Evolutionary conservation across 1,139 yeast species (phyloP).

Genomic region (Pneumocystis canis): DNA sequence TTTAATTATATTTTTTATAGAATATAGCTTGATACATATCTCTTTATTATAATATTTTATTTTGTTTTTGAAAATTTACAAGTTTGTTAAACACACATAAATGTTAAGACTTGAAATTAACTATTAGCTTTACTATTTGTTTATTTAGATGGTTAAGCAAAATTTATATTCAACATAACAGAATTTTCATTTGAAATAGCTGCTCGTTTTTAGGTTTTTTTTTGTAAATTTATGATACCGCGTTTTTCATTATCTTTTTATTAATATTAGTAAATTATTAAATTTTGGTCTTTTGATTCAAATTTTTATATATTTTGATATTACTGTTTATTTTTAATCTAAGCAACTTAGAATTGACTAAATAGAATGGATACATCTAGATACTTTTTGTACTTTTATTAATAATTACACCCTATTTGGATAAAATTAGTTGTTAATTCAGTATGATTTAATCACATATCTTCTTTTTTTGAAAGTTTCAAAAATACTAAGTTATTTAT

Average conservation of each 20-base stretch:
- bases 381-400: slow-evolving; percentile 15
- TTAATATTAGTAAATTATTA: not conserved
- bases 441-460: not conserved
- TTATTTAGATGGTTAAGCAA: not conserved
- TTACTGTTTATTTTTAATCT: slow-evolving; percentile 15
- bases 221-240: not conserved
- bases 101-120: not conserved
- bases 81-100: not conserved
- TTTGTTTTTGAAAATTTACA: not conserved
- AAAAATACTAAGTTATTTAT: slow-evolving; percentile 1
- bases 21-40: not conserved
- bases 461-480: not conserved
- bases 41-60: no score
- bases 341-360: not conserved
- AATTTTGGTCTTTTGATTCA: slow-evolving; percentile 14
- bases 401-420: slow-evolving; percentile 13
- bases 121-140: not conserved
- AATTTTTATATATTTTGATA: slow-evolving; percentile 13
- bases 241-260: not conserved
- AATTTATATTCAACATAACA: not conserved
- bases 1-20: no score
- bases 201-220: no score
- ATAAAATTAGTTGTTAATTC: not conserved
- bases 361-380: not conserved
- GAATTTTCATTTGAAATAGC: not conserved